These are phyloP conservation scores for Phytophthora sansomeana DNA, from an alignment of 352 stramenopile genomes.

Conservation along the genomic window DNA sequence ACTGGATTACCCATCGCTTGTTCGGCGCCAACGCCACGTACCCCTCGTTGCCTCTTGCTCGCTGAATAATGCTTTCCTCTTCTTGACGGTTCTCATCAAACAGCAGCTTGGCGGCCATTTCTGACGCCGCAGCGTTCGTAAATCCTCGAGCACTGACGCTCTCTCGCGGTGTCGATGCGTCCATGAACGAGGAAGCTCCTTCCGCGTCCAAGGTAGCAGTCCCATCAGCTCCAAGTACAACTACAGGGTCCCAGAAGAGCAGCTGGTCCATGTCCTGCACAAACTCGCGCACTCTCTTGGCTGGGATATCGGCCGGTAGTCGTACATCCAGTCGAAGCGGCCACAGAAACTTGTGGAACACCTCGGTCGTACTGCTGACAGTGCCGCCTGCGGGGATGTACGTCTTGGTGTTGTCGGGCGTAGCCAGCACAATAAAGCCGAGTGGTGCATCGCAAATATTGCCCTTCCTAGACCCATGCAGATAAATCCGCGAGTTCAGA, in stretches of 20 bases:
- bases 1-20: conserved; percentile 64
- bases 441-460: conserved; percentile 65
- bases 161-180: conserved; percentile 35
- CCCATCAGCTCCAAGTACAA: conserved; percentile 33
- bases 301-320: conserved; percentile 43
- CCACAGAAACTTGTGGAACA: conserved; percentile 64
- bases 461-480: conserved; percentile 54
- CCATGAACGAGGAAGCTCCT: conserved; percentile 35
- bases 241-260: conserved; percentile 51
- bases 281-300: conserved; percentile 55
- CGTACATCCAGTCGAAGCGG: conserved; percentile 61
- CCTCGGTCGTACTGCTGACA: conserved; percentile 56
- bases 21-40: conserved; percentile 56
- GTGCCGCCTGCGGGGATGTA: conserved; percentile 72
- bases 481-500: conserved; percentile 53
- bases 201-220: conserved; percentile 32
- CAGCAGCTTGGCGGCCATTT: conserved; percentile 38
- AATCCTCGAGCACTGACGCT: conserved; percentile 21
- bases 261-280: conserved; percentile 72
- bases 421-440: conserved; percentile 73
- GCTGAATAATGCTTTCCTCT: conserved; percentile 54
- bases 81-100: conserved; percentile 63
- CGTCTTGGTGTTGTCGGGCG: conserved; percentile 62
- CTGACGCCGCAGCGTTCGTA: conserved; percentile 5
- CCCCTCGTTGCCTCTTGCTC: conserved; percentile 58